phyloP scores from a whole-genome alignment of 257 asterid genomes.

The Nicotiana obtusifolia region DNA sequence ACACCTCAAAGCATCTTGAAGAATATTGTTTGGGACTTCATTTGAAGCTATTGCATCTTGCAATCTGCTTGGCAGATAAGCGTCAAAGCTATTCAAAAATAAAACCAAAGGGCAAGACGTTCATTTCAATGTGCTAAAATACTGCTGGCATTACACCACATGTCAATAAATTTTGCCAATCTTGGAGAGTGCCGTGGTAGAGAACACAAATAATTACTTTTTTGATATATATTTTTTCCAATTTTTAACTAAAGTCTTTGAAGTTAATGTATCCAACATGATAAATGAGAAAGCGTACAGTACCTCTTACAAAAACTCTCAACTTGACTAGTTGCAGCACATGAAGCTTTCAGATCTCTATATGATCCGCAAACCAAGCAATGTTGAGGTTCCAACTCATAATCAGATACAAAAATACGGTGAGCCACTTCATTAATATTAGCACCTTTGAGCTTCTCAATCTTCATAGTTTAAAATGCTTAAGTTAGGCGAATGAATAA shows the following conservation, averaged over 20 bases:
- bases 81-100: slow-evolving; percentile 6
- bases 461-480: slow-evolving; percentile 24
- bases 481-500: neutral
- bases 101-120: neutral
- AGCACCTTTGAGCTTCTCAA: slow-evolving; percentile 22
- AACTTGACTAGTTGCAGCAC: slow-evolving; percentile 34
- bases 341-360: slow-evolving; percentile 55
- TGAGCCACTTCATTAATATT: slow-evolving; percentile 34
- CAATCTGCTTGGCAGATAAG: slow-evolving; percentile 37
- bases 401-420: slow-evolving; percentile 26
- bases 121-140: neutral
- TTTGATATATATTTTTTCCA: neutral
- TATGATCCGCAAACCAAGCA: slow-evolving; percentile 61
- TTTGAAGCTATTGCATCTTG: slow-evolving; percentile 50
- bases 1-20: slow-evolving; percentile 42
- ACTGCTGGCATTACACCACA: neutral
- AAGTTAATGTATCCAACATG: neutral
- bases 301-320: slow-evolving; percentile 53
- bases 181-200: neutral
- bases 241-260: neutral
- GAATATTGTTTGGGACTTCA: slow-evolving; percentile 26
- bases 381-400: slow-evolving; percentile 41
- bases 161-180: neutral
- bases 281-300: neutral
- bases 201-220: neutral